Evolutionary conservation across 75 land plant species (phyloP), one percentile per base, ranked within the genome.

Genomic region (Selaginella tamariscina): DNA sequence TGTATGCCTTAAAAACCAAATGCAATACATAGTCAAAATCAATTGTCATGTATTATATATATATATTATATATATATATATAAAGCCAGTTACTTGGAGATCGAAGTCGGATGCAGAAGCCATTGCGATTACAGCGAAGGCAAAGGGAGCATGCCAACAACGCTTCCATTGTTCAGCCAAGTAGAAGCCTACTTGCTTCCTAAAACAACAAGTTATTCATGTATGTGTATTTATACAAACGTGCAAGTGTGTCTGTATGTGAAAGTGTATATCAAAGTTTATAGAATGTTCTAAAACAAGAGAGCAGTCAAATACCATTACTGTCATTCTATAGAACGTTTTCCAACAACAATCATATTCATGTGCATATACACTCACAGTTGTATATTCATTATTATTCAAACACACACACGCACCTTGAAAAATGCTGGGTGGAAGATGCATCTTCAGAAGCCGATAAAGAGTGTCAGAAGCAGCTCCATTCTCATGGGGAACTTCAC

Each of bases 151-250:
- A 73, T 44, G 33, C 65, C 65, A 27, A 95, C 82, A 5, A 81
- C 75, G 29, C 65, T 75, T 67, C 92, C 99, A 65, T 84, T 76
- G 56, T 90, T 95, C 56, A 82, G 0, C 99, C 99, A 22, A 80
- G 64, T 55, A 95, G 78, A 75, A 90, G 70, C 23, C 96, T 83
- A 71, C 84, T 85, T 22, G 82, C 99, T 80, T 95, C 99, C 99
- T 95, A 85, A 8, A n/a, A 23, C 23, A 2, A n/a, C n/a, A n/a
- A n/a, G n/a, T n/a, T 11, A 20, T 49, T 49, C 18, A 49, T 20
- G 20, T 49, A 49, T n/a, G n/a, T n/a, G n/a, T n/a, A n/a, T n/a
- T n/a, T n/a, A n/a, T n/a, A n/a, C n/a, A n/a, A n/a, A n/a, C n/a
- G n/a, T n/a, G n/a, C n/a, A n/a, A n/a, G n/a, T n/a, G n/a, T n/a